Conservation (phyloP, 768 basidiomycete species). For the Mycena crocata region DNA sequence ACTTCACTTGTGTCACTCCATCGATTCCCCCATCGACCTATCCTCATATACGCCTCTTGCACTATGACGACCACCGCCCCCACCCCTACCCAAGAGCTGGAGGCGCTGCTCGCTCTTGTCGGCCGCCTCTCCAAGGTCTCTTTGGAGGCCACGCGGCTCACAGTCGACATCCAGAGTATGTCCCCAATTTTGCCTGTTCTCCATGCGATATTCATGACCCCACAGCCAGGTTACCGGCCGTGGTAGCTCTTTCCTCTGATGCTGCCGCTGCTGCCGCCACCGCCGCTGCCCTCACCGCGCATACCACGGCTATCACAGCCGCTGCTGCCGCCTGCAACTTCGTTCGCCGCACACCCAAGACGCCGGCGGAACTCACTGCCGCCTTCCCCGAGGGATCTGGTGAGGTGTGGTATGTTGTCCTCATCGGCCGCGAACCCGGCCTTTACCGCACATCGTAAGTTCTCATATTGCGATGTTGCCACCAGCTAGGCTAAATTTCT, state of each 20-base stretch:
- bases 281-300: not conserved
- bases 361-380: not conserved
- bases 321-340: not conserved
- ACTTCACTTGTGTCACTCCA: not conserved
- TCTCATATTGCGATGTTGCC: not conserved
- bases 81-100: not conserved
- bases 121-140: not conserved
- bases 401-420: slow-evolving; percentile 11
- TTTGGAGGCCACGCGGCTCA: not conserved
- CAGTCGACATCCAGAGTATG: slow-evolving; percentile 2
- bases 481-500: not conserved
- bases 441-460: slow-evolving; percentile 2
- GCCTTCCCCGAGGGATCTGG: not conserved
- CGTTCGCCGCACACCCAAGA: not conserved
- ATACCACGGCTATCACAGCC: not conserved
- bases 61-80: not conserved
- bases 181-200: too few relatives aligned
- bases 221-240: slow-evolving; percentile 1
- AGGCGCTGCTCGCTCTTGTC: slow-evolving; percentile 3
- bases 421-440: slow-evolving; percentile 7
- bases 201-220: not conserved
- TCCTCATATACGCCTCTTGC: not conserved
- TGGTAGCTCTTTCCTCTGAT: not conserved
- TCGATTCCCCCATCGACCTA: not conserved
- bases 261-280: not conserved